Evolutionary conservation across 2,329 filamentous ascomycete species (phyloP), one percentile per base, ranked within the genome.

Genomic region (Grosmannia huntii): DNA sequence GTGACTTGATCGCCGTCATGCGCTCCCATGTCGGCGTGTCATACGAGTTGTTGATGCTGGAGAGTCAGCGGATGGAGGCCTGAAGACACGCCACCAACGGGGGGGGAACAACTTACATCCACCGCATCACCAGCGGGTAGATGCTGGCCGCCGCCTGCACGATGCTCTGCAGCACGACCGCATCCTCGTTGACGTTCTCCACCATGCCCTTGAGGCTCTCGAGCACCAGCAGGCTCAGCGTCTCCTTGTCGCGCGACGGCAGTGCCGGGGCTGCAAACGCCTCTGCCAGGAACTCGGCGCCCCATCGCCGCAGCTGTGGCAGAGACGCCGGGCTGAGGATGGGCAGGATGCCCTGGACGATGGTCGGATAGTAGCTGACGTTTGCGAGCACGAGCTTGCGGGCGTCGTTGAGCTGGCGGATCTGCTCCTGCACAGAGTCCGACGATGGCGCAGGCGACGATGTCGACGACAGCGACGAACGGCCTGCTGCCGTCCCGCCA

Each of bases 261-360:
- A 97, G 78, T 25, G 87, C 83, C n/a, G 95, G 94, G 60, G 89
- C 95, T 59, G 94, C 87, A 73, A 99, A 97, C 2, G 91, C 90
- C 75, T 99, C 94, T 59, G 92, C 90, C 50, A 99, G 78, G 68
- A 99, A 99, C 61, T 96, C 91, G 62, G 91, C 86, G 28, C 92
- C 94, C 94, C 94, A 99, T 86, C 91, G 79, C 72, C 90, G 87
- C 66, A 97, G 76, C 72, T 95, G 89, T 59, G 96, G 73, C 61
- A 83, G 80, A 62, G 89, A 81, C 63, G 80, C 78, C 56, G 87
- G 82, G 61, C 86, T 85, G 71, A 96, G 88, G 66, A 97, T 91
- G 58, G 91, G 90, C n/a, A 97, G 76, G 62, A 97, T 90, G 53
- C 90, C 90, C 68, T 89, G 88, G 62, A 99, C 86, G 69, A 99